Evolutionary conservation across 768 basidiomycete species (phyloP).

Genomic region (Rhodocollybia butyracea): DNA sequence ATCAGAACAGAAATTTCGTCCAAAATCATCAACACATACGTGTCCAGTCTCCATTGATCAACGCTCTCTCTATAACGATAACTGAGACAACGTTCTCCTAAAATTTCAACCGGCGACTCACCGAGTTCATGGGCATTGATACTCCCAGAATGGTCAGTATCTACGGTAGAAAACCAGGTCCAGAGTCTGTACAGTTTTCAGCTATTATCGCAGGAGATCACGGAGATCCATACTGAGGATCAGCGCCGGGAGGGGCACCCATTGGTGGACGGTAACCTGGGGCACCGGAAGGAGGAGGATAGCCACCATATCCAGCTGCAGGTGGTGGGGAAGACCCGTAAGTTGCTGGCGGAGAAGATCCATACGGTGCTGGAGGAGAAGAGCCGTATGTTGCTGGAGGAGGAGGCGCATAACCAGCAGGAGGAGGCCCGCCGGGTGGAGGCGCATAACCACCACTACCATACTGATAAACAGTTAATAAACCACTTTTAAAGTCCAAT

Average conservation of each 20-base stretch:
- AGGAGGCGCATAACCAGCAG: conserved; percentile 17
- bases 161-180: conserved; percentile 70
- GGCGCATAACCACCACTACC: conserved; percentile 16
- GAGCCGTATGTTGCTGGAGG: conserved; percentile 15
- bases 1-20: not conserved
- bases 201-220: not conserved
- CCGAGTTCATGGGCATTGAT: conserved; percentile 67
- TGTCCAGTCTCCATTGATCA: conserved; percentile 69
- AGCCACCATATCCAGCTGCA: conserved; percentile 24
- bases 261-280: conserved; percentile 23
- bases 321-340: conserved; percentile 27
- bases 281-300: conserved; percentile 16
- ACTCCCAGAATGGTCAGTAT: conserved; percentile 63
- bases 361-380: conserved; percentile 16
- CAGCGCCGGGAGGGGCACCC: conserved; percentile 62
- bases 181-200: conserved; percentile 48
- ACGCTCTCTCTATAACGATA: conserved; percentile 34
- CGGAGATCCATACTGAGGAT: conserved; percentile 60
- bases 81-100: not conserved
- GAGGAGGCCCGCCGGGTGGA: conserved; percentile 14
- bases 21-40: conserved; percentile 43
- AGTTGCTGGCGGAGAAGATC: conserved; percentile 20
- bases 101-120: conserved; percentile 30
- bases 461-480: not conserved
- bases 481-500: not conserved